These are phyloP conservation scores for Colletotrichum tanaceti DNA, from an alignment of 2,329 filamentous ascomycete genomes.

Conservation along the genomic window DNA sequence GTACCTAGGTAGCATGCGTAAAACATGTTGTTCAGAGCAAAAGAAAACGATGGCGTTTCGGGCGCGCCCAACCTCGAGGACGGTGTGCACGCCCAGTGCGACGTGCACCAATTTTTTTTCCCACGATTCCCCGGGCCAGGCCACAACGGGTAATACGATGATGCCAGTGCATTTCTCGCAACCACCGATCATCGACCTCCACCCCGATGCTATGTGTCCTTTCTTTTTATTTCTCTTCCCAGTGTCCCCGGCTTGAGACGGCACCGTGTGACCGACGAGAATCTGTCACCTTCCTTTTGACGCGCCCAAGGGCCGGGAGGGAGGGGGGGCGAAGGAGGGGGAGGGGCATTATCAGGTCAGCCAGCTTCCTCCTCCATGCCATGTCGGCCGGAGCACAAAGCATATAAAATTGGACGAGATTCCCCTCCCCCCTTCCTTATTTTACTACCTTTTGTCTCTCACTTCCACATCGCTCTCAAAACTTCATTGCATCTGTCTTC, in stretches of 20 bases:
- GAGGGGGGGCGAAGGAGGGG: conserved; percentile 10
- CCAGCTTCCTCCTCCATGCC: conserved; percentile 18
- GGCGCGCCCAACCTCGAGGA: conserved; percentile 7
- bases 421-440: conserved; percentile 13
- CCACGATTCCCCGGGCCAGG: neutral
- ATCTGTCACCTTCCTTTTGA: conserved; percentile 4
- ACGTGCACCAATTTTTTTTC: conserved; percentile 29
- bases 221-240: neutral
- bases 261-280: conserved; percentile 5
- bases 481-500: neutral
- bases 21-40: conserved; percentile 15
- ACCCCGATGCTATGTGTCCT: neutral
- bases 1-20: conserved; percentile 22
- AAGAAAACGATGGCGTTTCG: neutral
- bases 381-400: conserved; percentile 6
- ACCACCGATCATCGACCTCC: neutral
- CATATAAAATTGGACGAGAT: conserved; percentile 33
- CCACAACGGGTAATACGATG: conserved; percentile 5
- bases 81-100: conserved; percentile 19
- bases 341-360: conserved; percentile 22
- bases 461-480: conserved; percentile 24
- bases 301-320: neutral
- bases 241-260: conserved; percentile 14
- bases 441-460: fast-evolving
- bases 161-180: conserved; percentile 4